A percentile compares a stretch with the other conserved stretches of the same genome.
Conservation (phyloP, 73 alveolate genomes). For the Paraurostyla sp. region DNA sequence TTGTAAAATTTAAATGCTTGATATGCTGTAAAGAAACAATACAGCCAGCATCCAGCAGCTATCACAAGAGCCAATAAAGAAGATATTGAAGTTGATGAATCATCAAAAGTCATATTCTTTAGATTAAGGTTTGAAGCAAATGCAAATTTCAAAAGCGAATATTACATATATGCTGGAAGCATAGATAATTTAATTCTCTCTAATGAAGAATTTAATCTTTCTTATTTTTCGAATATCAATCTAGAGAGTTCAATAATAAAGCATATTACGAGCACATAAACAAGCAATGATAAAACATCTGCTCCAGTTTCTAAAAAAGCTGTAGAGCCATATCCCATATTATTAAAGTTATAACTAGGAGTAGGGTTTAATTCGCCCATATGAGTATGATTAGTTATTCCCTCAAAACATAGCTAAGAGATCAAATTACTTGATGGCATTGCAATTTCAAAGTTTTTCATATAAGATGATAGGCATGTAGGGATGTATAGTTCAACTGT, state of each 20-base stretch:
- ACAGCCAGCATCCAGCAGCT: not conserved
- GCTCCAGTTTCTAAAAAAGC: slow-evolving; percentile 24
- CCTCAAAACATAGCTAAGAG: not conserved
- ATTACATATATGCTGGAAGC: not conserved
- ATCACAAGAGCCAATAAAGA: not conserved
- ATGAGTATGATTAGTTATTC: not conserved
- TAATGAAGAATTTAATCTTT: not conserved
- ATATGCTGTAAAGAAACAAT: not conserved
- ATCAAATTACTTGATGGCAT: slow-evolving; percentile 2
- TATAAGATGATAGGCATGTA: not conserved
- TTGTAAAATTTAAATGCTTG: not conserved
- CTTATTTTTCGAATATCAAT: not conserved
- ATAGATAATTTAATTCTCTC: not conserved
- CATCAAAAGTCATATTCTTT: not conserved
- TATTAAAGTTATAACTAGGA: not conserved
- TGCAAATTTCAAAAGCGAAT: not conserved
- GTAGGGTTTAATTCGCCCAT: not conserved
- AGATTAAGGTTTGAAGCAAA: not conserved
- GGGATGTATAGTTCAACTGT: not conserved
- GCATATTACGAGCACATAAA: not conserved
- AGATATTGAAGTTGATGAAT: not conserved
- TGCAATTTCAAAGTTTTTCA: not conserved
- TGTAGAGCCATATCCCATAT: slow-evolving; percentile 15
- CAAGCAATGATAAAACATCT: not conserved
- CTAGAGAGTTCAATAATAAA: not conserved